Evolutionary conservation across 2,329 filamentous ascomycete species (phyloP), one percentile per base, ranked within the genome.

Genomic region (Aotearoamyces nothofagi): DNA sequence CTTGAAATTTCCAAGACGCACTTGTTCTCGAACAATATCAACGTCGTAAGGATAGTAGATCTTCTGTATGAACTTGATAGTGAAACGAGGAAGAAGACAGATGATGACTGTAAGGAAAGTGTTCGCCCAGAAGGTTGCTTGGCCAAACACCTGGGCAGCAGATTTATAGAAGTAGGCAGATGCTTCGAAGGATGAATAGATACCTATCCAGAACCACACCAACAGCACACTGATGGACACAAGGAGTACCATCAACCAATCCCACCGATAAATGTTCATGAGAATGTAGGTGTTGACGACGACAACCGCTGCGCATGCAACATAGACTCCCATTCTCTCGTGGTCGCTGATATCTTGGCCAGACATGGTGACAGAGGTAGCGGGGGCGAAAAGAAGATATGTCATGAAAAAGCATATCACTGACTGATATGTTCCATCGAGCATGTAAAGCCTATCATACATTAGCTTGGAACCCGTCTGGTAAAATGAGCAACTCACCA

Each of bases 251-350:
- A 92, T 92, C 45, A 98, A 63, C 87, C 87, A 98, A 52, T 98
- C 90, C 90, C 90, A 98, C 35, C 87, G 73, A 54, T 93, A 96
- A 1, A 81, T 92, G 56, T 98, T 98, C 58, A 96, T 74, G 39
- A 98, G 61, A 41, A 98, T 82, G 58, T 96, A 98, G 34, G 77
- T 60, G 54, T 98, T 98, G 61, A 93, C 92, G 22, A 82, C 77
- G 41, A 92, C 58, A 33, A 98, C 76, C 5, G 82, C 75, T 9
- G 81, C 79, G 33, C 81, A 82, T 3, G 76, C 84, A 42, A 94
- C 72, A 51, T 90, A 92, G 30, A 82, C 69, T 44, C 90, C 90
- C 46, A 98, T 78, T 39, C 86, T 75, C 38, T 75, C 69, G 41
- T 83, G 74, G 44, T 96, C 87, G 35, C 71, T 67, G 15, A 96